Percentiles rank a stretch among this genome's conserved stretches.
phyloP scores from a whole-genome alignment of 2,329 filamentous ascomycete species.

The Akanthomyces dipterigenus region DNA sequence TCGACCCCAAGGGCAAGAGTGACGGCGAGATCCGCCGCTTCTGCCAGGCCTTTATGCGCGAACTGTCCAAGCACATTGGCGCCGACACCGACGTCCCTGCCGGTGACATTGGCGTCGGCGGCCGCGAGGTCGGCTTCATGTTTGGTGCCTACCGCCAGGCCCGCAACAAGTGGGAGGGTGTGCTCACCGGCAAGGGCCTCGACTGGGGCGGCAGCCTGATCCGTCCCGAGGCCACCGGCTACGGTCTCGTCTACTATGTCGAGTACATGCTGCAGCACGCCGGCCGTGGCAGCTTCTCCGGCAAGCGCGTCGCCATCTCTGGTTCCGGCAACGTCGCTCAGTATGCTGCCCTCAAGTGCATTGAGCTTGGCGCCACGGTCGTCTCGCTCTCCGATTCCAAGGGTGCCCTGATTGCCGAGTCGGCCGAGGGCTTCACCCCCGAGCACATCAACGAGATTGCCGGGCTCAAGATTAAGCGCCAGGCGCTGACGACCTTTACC shows the following conservation, averaged over 20 bases:
- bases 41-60: slow-evolving; percentile 92
- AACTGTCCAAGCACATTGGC: slow-evolving; percentile 93
- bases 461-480: slow-evolving; percentile 77
- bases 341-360: slow-evolving; percentile 92
- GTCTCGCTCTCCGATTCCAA: slow-evolving; percentile 91
- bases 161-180: slow-evolving; percentile 88
- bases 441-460: slow-evolving; percentile 76
- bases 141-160: slow-evolving; percentile 90
- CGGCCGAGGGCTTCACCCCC: slow-evolving; percentile 65
- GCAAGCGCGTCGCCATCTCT: slow-evolving; percentile 92
- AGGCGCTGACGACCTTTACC: slow-evolving; percentile 69
- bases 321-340: slow-evolving; percentile 97
- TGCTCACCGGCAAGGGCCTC: slow-evolving; percentile 91
- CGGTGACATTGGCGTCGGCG: slow-evolving; percentile 90
- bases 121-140: slow-evolving; percentile 88
- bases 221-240: slow-evolving; percentile 93
- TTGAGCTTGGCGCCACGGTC: slow-evolving; percentile 90
- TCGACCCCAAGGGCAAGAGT: slow-evolving; percentile 97
- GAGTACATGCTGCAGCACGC: slow-evolving; percentile 92
- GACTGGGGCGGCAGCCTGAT: slow-evolving; percentile 92
- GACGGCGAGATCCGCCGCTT: slow-evolving; percentile 97
- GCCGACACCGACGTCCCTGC: slow-evolving; percentile 94
- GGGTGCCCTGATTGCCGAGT: slow-evolving; percentile 71
- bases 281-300: slow-evolving; percentile 75
- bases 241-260: slow-evolving; percentile 94